phyloP scores from a whole-genome alignment of 2,329 filamentous ascomycete genomes.

The Hymenoscyphus occultus region DNA sequence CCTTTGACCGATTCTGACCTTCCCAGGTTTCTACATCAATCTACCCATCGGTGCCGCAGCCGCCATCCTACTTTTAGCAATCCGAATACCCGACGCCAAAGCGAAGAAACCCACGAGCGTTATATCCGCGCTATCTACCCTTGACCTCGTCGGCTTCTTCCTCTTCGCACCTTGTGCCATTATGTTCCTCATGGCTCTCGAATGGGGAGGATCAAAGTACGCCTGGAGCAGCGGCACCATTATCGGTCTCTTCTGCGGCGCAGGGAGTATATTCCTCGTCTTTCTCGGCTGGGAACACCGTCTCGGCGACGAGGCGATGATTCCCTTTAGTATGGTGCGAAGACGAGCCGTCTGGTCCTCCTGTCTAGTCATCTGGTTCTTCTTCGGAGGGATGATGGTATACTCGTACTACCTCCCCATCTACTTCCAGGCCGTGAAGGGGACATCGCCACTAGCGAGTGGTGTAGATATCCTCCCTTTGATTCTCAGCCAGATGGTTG shows the following conservation, averaged over 20 bases:
- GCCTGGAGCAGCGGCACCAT: slow-evolving; percentile 32
- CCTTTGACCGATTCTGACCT: neutral
- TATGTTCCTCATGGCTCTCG: slow-evolving; percentile 36
- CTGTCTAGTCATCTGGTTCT: slow-evolving; percentile 17
- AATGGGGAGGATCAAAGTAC: slow-evolving; percentile 36
- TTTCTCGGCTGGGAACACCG: slow-evolving; percentile 30
- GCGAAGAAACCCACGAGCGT: neutral
- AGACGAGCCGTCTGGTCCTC: slow-evolving; percentile 22
- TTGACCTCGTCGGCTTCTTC: slow-evolving; percentile 36
- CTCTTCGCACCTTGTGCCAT: slow-evolving; percentile 36
- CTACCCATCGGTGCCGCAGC: slow-evolving; percentile 40
- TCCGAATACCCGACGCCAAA: slow-evolving; percentile 33
- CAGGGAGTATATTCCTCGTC: slow-evolving; percentile 21
- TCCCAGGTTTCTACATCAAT: slow-evolving; percentile 39
- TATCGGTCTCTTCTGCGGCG: slow-evolving; percentile 32
- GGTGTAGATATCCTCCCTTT: slow-evolving; percentile 31
- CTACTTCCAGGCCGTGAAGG: slow-evolving; percentile 36
- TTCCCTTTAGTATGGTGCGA: slow-evolving; percentile 27
- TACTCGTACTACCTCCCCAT: slow-evolving; percentile 25
- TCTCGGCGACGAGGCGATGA: slow-evolving; percentile 29
- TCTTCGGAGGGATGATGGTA: slow-evolving; percentile 11
- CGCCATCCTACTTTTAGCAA: slow-evolving; percentile 36
- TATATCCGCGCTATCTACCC: neutral
- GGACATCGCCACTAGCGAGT: slow-evolving; percentile 23
- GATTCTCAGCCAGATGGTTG: slow-evolving; percentile 18